Evolutionary conservation across 257 asterid species (phyloP).

Genomic region (Nicotiana tomentosiformis): DNA sequence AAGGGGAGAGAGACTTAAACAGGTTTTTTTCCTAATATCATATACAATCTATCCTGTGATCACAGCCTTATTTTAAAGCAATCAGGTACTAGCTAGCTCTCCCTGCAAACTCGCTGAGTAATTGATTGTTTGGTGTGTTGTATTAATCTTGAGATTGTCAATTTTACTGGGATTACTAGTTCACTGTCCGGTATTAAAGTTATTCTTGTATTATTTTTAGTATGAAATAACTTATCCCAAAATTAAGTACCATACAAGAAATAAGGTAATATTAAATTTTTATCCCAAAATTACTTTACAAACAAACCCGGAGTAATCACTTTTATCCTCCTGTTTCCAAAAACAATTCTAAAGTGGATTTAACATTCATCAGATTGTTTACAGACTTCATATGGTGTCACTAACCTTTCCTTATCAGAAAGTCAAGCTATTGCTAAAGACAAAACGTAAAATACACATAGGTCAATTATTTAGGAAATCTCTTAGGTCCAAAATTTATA

Average conservation of each 20-base stretch:
- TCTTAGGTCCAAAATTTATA: not conserved
- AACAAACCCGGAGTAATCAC: not conserved
- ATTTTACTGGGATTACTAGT: too few relatives aligned
- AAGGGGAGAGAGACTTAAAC: constrained; percentile 3
- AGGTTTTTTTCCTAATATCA: not conserved
- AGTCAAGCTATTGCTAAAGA: not conserved
- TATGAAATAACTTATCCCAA: too few relatives aligned
- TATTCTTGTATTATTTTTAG: too few relatives aligned
- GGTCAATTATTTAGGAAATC: not conserved
- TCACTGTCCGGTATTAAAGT: too few relatives aligned
- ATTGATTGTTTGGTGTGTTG: too few relatives aligned
- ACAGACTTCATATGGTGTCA: not conserved
- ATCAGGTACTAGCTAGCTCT: not conserved
- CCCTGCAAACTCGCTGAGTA: too few relatives aligned
- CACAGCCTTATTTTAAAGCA: not conserved
- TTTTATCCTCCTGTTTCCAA: not conserved
- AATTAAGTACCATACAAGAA: too few relatives aligned
- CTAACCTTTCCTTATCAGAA: constrained; percentile 11
- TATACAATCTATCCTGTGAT: not conserved
- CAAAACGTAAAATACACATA: not conserved
- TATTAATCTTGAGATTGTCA: too few relatives aligned
- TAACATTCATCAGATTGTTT: not conserved
- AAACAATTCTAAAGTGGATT: not conserved
- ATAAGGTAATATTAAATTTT: too few relatives aligned
- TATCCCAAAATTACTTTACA: too few relatives aligned